Evolutionary conservation across 2,329 filamentous ascomycete genomes (phyloP).

Genomic region (Albophoma yamanashiensis): DNA sequence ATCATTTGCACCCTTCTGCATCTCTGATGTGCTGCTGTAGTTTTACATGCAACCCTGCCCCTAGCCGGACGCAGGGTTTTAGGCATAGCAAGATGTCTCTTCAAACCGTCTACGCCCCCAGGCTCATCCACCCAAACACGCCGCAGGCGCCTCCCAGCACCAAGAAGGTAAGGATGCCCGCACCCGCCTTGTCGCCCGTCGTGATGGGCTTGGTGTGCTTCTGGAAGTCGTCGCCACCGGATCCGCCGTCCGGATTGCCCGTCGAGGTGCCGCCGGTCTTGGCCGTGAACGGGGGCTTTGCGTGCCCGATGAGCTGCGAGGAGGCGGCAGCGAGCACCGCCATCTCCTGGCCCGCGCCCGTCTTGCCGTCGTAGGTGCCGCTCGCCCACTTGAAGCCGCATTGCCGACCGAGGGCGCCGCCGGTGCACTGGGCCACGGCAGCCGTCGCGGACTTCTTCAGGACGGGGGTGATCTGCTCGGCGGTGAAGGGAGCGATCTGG

Average conservation of each 20-base stretch:
- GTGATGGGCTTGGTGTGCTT: slow-evolving; percentile 24
- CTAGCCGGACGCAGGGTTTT: not conserved
- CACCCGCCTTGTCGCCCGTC: slow-evolving; percentile 34
- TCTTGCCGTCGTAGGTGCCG: slow-evolving; percentile 40
- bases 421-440: slow-evolving; percentile 44
- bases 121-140: slow-evolving; percentile 39
- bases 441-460: slow-evolving; percentile 41
- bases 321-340: slow-evolving; percentile 45
- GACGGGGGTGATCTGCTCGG: slow-evolving; percentile 36
- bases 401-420: slow-evolving; percentile 32
- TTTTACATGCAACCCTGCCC: not conserved
- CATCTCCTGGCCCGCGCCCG: slow-evolving; percentile 50
- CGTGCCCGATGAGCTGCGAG: slow-evolving; percentile 34
- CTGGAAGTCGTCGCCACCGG: slow-evolving; percentile 22
- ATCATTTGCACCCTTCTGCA: not conserved
- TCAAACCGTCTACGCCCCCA: slow-evolving; percentile 16
- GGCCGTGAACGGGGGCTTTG: slow-evolving; percentile 31
- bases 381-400: slow-evolving; percentile 47
- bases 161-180: slow-evolving; percentile 35
- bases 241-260: slow-evolving; percentile 32
- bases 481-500: slow-evolving; percentile 43
- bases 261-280: slow-evolving; percentile 39
- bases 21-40: not conserved
- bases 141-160: slow-evolving; percentile 27
- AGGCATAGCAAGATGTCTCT: not conserved